phyloP scores from a whole-genome alignment of 2,329 filamentous ascomycete species.

The Penicillium sp. region DNA sequence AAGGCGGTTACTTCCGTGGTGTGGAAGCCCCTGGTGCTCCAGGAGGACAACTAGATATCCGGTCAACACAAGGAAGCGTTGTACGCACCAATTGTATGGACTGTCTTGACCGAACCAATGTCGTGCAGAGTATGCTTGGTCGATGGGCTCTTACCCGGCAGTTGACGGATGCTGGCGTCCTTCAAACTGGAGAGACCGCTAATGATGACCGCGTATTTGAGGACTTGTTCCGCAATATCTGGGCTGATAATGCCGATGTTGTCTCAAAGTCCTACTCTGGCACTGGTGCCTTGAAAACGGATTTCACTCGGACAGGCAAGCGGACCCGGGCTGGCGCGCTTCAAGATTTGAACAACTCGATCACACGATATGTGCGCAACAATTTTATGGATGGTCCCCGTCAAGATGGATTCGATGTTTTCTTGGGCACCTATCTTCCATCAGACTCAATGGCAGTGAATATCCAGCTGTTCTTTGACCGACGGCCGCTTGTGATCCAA shows the following conservation, averaged over 20 bases:
- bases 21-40: conserved; percentile 75
- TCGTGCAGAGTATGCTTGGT: conserved; percentile 95
- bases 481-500: conserved; percentile 82
- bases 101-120: conserved; percentile 94
- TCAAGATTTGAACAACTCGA: conserved; percentile 82
- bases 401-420: conserved; percentile 94
- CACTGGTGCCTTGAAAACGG: conserved; percentile 96
- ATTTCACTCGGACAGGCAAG: conserved; percentile 90
- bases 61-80: conserved; percentile 80
- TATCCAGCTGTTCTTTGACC: conserved; percentile 76
- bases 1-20: conserved; percentile 89
- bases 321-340: conserved; percentile 82
- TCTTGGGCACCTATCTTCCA: conserved; percentile 82
- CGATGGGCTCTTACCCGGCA: conserved; percentile 86
- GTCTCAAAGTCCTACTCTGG: conserved; percentile 92
- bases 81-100: conserved; percentile 99
- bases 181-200: conserved; percentile 74
- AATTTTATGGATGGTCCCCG: conserved; percentile 93
- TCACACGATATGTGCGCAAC: conserved; percentile 87
- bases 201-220: conserved; percentile 82
- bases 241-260: conserved; percentile 97
- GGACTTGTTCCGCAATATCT: conserved; percentile 90
- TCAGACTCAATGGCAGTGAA: conserved; percentile 69
- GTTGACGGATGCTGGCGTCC: conserved; percentile 78
- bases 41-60: conserved; percentile 73